These are phyloP conservation scores for Melaleuca quinquenervia DNA, from an alignment of 345 rosid species.

Conservation along the genomic window DNA sequence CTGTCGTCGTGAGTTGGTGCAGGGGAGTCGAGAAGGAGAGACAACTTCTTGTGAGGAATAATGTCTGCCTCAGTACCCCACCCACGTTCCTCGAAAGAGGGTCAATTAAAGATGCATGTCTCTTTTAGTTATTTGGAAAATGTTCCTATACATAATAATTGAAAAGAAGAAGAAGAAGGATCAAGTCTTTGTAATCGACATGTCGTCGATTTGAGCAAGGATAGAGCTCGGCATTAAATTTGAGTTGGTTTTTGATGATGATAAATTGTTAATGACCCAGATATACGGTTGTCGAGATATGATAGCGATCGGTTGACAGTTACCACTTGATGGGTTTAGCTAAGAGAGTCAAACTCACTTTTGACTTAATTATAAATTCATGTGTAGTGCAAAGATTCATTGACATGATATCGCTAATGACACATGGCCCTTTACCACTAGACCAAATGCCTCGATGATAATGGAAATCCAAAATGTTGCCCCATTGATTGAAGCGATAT, in stretches of 20 bases:
- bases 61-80: background rate
- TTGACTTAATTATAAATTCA: too few relatives aligned
- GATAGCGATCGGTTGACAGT: background rate
- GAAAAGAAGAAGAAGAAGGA: too few relatives aligned
- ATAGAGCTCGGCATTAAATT: background rate
- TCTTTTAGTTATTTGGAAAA: too few relatives aligned
- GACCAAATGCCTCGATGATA: background rate
- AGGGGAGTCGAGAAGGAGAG: background rate
- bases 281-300: accelerated
- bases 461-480: background rate
- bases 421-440: background rate
- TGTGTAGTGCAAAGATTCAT: accelerated
- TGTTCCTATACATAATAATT: too few relatives aligned
- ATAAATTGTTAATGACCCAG: accelerated
- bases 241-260: background rate
- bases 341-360: background rate
- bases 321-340: background rate
- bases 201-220: background rate
- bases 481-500: background rate
- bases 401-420: background rate
- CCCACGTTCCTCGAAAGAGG: background rate
- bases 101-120: background rate
- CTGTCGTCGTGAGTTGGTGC: background rate
- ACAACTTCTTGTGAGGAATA: too few relatives aligned
- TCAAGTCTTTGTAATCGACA: background rate